phyloP scores from a whole-genome alignment of 352 stramenopile genomes.

The Pythium coloratum region DNA sequence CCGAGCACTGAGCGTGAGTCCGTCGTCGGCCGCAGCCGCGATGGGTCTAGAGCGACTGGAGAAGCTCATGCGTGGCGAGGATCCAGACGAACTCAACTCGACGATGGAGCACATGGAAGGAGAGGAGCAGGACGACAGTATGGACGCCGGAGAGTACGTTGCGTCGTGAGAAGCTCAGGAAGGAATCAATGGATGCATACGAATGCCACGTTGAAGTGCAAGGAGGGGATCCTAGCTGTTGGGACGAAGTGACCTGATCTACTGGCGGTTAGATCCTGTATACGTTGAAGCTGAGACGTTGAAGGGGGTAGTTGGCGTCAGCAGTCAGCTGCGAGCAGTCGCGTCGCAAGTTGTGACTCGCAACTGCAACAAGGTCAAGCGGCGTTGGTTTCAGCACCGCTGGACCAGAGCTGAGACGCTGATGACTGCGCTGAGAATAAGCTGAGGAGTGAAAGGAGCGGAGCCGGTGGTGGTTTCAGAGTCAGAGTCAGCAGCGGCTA shows the following conservation, averaged over 20 bases:
- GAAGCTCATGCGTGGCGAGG: slow-evolving; percentile 77
- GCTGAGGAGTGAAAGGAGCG: neutral
- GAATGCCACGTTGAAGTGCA: neutral
- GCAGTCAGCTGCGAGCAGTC: neutral
- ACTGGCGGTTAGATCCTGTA: no score
- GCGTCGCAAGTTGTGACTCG: neutral
- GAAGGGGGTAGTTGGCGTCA: no score
- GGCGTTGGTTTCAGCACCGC: neutral
- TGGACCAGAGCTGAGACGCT: neutral
- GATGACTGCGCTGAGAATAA: neutral
- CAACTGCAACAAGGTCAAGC: neutral
- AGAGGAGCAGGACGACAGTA: slow-evolving; percentile 55
- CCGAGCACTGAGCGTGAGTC: slow-evolving; percentile 60
- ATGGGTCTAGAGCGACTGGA: slow-evolving; percentile 70
- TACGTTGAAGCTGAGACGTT: neutral
- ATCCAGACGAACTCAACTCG: slow-evolving; percentile 66
- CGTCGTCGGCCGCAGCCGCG: slow-evolving; percentile 46
- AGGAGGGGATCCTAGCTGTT: neutral
- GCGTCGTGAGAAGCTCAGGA: slow-evolving; percentile 10
- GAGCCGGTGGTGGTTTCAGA: neutral
- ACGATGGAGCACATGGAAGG: slow-evolving; percentile 61
- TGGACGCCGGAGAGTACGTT: slow-evolving; percentile 51
- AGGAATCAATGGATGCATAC: neutral
- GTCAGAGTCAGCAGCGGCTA: no score
- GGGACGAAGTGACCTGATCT: neutral